Conservation (phyloP, 1,139 yeast genomes). For the Saccharomycopsis crataegensis region DNA sequence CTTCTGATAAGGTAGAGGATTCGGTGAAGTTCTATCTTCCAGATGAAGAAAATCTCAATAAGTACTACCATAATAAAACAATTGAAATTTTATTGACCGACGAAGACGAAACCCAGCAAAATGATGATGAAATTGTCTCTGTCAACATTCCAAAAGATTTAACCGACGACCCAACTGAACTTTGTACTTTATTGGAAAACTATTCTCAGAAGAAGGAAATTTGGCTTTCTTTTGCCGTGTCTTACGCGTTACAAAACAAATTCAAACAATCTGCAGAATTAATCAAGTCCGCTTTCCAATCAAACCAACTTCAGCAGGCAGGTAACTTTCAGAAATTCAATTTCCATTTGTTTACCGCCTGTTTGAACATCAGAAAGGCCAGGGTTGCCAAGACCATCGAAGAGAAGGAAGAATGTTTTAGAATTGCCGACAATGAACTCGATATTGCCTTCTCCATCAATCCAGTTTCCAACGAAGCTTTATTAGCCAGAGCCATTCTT, state of each 20-base stretch:
- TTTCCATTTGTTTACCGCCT: slow-evolving; percentile 58
- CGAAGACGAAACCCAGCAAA: slow-evolving; percentile 31
- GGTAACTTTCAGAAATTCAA: slow-evolving; percentile 31
- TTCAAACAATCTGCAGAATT: slow-evolving; percentile 59
- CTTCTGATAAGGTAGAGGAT: background rate
- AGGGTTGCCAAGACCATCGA: slow-evolving; percentile 31
- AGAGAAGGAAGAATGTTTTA: slow-evolving; percentile 26
- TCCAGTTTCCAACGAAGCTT: slow-evolving; percentile 39
- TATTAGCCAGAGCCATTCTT: slow-evolving; percentile 55
- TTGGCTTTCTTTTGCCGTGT: slow-evolving; percentile 80
- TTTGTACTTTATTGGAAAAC: slow-evolving; percentile 67
- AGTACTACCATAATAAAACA: slow-evolving; percentile 19
- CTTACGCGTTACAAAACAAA: slow-evolving; percentile 61
- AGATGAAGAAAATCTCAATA: slow-evolving; percentile 8
- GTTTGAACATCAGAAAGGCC: slow-evolving; percentile 59
- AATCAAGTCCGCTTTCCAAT: slow-evolving; percentile 50
- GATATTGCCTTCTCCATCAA: slow-evolving; percentile 33
- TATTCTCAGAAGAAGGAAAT: slow-evolving; percentile 69
- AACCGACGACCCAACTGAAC: slow-evolving; percentile 83
- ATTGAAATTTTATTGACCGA: slow-evolving; percentile 56
- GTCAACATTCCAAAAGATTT: slow-evolving; percentile 64
- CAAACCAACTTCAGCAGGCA: slow-evolving; percentile 34
- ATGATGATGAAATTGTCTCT: slow-evolving; percentile 56
- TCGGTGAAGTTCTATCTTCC: slow-evolving; percentile 9
- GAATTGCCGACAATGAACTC: slow-evolving; percentile 29